phyloP scores from a whole-genome alignment of 1,139 yeast genomes.

The Pichia sp. region DNA sequence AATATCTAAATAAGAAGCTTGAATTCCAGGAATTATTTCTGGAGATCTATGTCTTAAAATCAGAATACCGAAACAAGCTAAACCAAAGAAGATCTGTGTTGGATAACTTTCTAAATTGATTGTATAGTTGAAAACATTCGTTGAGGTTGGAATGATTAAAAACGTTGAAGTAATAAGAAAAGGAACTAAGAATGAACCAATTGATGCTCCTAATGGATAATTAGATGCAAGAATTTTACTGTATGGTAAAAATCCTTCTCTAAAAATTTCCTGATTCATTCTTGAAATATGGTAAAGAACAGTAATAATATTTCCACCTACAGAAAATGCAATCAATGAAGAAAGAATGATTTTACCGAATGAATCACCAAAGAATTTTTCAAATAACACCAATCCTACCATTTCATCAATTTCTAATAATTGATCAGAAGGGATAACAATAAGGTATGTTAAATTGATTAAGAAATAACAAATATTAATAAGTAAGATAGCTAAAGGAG shows the following conservation, averaged over 20 bases:
- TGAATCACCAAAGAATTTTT: constrained; percentile 46
- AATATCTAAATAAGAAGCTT: constrained; percentile 39
- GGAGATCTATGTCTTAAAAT: constrained; percentile 41
- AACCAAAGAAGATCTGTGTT: constrained; percentile 42
- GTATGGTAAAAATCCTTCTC: constrained; percentile 55
- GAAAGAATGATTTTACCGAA: constrained; percentile 48
- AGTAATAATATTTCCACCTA: constrained; percentile 56
- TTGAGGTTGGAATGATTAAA: constrained; percentile 31
- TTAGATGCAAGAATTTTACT: constrained; percentile 50
- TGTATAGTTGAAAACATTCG: constrained; percentile 44
- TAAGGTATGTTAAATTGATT: constrained; percentile 48
- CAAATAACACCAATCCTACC: constrained; percentile 51
- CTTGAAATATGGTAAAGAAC: constrained; percentile 55
- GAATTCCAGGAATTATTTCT: constrained; percentile 42
- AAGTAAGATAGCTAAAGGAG: constrained; percentile 45
- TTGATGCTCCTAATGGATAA: constrained; percentile 52
- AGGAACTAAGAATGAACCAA: constrained; percentile 36
- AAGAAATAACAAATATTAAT: constrained; percentile 44
- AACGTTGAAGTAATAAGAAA: constrained; percentile 29
- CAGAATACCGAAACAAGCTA: constrained; percentile 46
- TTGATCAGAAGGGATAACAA: constrained; percentile 48
- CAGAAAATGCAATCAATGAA: constrained; percentile 48
- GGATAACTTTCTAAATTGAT: constrained; percentile 54
- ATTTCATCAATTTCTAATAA: constrained; percentile 44
- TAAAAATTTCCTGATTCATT: constrained; percentile 53